Base-by-base conservation (phyloP, 495 filamentous ascomycete species). In the Tuber borchii region DNA sequence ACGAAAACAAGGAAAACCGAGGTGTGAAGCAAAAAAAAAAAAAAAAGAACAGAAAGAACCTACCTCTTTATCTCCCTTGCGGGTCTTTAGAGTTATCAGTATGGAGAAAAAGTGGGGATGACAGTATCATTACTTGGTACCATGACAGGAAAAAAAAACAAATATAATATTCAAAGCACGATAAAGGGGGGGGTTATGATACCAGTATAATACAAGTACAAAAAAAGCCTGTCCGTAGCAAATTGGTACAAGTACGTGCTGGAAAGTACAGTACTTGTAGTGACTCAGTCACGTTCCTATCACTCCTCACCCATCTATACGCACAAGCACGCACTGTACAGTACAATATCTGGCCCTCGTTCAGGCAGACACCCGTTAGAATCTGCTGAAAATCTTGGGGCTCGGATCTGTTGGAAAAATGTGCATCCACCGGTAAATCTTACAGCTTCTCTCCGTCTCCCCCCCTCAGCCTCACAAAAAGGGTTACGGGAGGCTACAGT, bases 311-410 rank as follows among this genome's bases (percentile, higher is more conserved):
- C 14, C 56, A 65, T 65, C 56, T 65, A 26, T 31, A 5, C n/a
- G 51, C 26, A 61, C 14, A 40, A 7, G 19, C 26, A 61, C 51
- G 51, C n/a, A n/a, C n/a, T n/a, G n/a, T n/a, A 51, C 48, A 17
- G 45, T 48, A 51, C 6, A 17, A 5, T 34, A 34, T 65, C 10
- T 65, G 26, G 0, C 56, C 56, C 17, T 74, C 45, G 39, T 65
- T 70, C 40, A 78, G 77, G 75, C 44, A 73, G 71, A 68, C 75
- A 74, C 71, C 77, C 77, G 75, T 61, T 61, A 31, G 46, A 74
- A 78, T 78, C 76, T 78, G 73, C 75, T 56, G 40, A 78, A 65
- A 79, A 75, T 68, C 56, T 73, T 79, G 73, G 56, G 70, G 72
- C 78, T 79, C 77, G 72, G 77, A 79, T 75, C 78, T 72, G 48